Percentiles rank a stretch among this genome's conserved stretches.
Conservation (phyloP, 2,329 filamentous ascomycete genomes). For the Trichoderma sp. region DNA sequence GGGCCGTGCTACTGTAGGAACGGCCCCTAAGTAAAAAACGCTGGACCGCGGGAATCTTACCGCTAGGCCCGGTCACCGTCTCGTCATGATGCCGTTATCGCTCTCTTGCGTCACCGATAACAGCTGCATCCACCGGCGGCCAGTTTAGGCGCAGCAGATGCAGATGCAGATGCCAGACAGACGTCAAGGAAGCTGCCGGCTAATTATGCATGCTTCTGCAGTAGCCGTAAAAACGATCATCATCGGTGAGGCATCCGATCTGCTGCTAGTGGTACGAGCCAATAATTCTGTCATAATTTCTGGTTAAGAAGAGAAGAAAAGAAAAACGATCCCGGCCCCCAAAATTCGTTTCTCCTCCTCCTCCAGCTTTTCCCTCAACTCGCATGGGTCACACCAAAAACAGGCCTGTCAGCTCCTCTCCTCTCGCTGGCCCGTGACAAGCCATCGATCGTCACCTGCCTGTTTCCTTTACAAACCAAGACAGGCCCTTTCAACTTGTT, state of each 20-base stretch:
- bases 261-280: not conserved
- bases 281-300: not conserved
- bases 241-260: not conserved
- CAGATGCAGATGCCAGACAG: not conserved
- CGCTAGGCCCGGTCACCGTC: slow-evolving; percentile 16
- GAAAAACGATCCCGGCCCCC: not conserved
- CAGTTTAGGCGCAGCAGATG: not conserved
- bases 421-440: slow-evolving; percentile 21
- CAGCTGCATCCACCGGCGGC: not conserved
- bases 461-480: not conserved
- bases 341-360: not conserved
- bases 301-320: not conserved
- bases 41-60: not conserved
- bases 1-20: slow-evolving; percentile 8
- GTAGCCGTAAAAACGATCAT: not conserved
- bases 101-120: slow-evolving; percentile 24
- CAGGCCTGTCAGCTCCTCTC: slow-evolving; percentile 5
- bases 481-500: not conserved
- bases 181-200: not conserved
- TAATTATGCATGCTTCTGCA: not conserved
- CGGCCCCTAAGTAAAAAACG: not conserved
- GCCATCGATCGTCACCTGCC: slow-evolving; percentile 26
- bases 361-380: not conserved
- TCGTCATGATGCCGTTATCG: slow-evolving; percentile 23
- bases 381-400: not conserved